Evolutionary conservation across 257 asterid species (phyloP).

Genomic region (Salvia miltiorrhiza): DNA sequence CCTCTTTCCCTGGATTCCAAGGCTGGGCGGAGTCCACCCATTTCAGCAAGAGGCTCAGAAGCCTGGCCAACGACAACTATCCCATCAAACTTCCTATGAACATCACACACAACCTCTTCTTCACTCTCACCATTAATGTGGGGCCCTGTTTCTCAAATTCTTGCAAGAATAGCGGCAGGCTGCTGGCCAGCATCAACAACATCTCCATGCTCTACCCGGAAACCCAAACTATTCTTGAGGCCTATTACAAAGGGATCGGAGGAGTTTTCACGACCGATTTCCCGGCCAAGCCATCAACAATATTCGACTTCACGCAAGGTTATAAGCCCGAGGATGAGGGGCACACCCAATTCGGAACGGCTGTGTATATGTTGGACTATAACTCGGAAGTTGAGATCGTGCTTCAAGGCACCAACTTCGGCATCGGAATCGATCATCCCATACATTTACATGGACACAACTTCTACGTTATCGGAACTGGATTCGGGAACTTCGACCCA

Average conservation of each 20-base stretch:
- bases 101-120: slow-evolving; percentile 13
- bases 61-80: slow-evolving; percentile 23
- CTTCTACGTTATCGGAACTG: slow-evolving; percentile 55
- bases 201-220: slow-evolving; percentile 24
- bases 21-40: slow-evolving; percentile 23
- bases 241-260: slow-evolving; percentile 31
- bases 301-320: slow-evolving; percentile 32
- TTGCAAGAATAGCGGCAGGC: too few species aligned
- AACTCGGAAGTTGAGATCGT: slow-evolving; percentile 48
- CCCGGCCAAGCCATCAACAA: slow-evolving; percentile 35
- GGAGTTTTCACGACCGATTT: slow-evolving; percentile 31
- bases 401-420: slow-evolving; percentile 42
- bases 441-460: slow-evolving; percentile 65
- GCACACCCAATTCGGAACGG: slow-evolving; percentile 15
- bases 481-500: slow-evolving; percentile 43
- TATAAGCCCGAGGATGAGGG: slow-evolving; percentile 1
- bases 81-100: slow-evolving; percentile 43
- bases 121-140: too few species aligned
- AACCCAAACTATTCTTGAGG: slow-evolving; percentile 29
- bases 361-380: slow-evolving; percentile 30
- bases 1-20: slow-evolving; percentile 26
- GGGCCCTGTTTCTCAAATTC: too few species aligned
- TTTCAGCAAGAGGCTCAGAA: slow-evolving; percentile 28
- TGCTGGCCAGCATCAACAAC: slow-evolving; percentile 51
- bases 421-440: slow-evolving; percentile 47